Conservation (phyloP, 2,329 filamentous ascomycete species). For the Calonectria leucothoes region DNA sequence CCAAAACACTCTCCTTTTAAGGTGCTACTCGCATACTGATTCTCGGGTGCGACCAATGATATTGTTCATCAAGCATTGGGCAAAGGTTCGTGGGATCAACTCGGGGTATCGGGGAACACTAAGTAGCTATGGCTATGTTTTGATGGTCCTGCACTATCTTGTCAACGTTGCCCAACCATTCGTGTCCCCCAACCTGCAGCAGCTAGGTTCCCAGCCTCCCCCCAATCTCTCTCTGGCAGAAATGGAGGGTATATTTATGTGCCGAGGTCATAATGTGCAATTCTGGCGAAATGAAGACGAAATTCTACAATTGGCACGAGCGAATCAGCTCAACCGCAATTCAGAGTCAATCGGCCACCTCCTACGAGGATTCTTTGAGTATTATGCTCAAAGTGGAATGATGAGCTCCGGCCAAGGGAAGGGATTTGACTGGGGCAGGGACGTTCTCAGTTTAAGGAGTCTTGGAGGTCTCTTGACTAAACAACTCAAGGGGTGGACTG, state of each 20-base stretch:
- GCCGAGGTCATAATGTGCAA: conserved; percentile 76
- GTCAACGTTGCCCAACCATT: conserved; percentile 85
- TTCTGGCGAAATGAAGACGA: conserved; percentile 83
- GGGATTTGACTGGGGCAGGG: conserved; percentile 83
- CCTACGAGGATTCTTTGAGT: conserved; percentile 87
- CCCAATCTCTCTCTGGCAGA: conserved; percentile 41
- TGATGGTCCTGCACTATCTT: conserved; percentile 93
- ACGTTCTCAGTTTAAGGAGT: conserved; percentile 83
- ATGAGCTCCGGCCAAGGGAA: conserved; percentile 62
- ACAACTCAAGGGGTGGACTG: conserved; percentile 85
- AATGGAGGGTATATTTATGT: conserved; percentile 46
- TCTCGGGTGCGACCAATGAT: conserved; percentile 81
- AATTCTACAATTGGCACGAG: conserved; percentile 70
- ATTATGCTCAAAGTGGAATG: conserved; percentile 75
- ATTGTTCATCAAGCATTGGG: conserved; percentile 91
- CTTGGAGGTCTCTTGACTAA: conserved; percentile 78
- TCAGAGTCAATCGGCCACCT: conserved; percentile 76
- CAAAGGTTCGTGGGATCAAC: conserved; percentile 87
- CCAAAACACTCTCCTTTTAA: conserved; percentile 84
- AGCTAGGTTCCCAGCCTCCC: conserved; percentile 59
- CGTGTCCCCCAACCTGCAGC: conserved; percentile 86
- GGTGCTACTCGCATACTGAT: conserved; percentile 86
- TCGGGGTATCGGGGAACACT: conserved; percentile 87
- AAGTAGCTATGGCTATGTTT: conserved; percentile 89
- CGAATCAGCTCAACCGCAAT: conserved; percentile 74